These are phyloP conservation scores for Lophiostoma macrostomum DNA, from an alignment of 495 filamentous ascomycete genomes.

Conservation along the genomic window DNA sequence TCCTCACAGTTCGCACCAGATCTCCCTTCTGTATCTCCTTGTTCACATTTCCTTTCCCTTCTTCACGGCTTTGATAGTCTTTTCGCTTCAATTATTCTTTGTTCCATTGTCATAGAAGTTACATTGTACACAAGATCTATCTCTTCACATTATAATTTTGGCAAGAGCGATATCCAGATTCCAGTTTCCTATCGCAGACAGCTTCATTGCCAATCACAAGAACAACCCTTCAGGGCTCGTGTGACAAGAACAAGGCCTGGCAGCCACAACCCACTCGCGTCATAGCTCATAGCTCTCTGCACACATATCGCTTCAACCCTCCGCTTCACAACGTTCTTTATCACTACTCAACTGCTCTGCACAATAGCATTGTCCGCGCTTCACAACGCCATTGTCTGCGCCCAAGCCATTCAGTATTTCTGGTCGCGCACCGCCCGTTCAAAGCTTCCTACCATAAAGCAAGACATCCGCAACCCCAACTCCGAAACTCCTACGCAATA, in stretches of 20 bases:
- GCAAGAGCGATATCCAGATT: neutral
- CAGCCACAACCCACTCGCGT: neutral
- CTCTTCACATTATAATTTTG: conserved; percentile 8
- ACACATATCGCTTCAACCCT: neutral
- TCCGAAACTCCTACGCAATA: neutral
- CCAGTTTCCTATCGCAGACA: conserved; percentile 15
- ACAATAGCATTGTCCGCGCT: conserved; percentile 15
- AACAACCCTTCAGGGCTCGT: conserved; percentile 8
- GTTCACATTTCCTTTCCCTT: conserved; percentile 12
- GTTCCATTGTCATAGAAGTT: conserved; percentile 1
- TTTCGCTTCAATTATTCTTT: conserved; percentile 12
- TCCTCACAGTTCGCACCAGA: neutral
- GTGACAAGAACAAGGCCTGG: conserved; percentile 14
- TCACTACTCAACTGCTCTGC: conserved; percentile 1
- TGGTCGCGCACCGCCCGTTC: neutral
- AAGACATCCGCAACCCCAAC: neutral
- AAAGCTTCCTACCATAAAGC: neutral
- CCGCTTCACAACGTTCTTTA: neutral
- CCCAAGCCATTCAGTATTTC: neutral
- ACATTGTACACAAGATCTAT: no score
- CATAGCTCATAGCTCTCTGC: neutral
- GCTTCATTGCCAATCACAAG: conserved; percentile 29
- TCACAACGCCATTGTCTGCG: conserved; percentile 16
- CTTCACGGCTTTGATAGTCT: conserved; percentile 19
- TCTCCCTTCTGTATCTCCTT: neutral